Conservation (phyloP, 2,329 filamentous ascomycete species). For the Talaromyces marneffei region DNA sequence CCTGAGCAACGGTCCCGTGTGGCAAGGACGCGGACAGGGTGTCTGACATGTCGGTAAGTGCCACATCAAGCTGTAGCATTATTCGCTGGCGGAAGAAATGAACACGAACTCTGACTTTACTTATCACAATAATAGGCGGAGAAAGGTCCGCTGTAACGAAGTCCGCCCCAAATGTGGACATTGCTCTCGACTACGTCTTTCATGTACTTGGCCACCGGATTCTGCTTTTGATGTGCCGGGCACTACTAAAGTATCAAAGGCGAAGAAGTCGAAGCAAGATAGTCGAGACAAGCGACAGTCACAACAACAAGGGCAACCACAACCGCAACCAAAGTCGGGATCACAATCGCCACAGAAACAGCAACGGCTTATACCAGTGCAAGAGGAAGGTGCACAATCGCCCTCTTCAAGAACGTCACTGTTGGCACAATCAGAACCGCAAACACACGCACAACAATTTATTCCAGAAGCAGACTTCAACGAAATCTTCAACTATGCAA, state of each 20-base stretch:
- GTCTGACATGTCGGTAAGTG: slow-evolving; percentile 11
- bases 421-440: neutral
- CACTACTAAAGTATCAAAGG: neutral
- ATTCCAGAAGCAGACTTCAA: slow-evolving; percentile 9
- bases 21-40: slow-evolving; percentile 10
- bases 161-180: slow-evolving; percentile 49
- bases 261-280: neutral
- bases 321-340: neutral
- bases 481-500: slow-evolving; percentile 12
- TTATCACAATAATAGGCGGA: slow-evolving; percentile 32
- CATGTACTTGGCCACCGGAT: slow-evolving; percentile 46
- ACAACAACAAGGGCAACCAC: neutral
- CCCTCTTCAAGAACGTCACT: neutral
- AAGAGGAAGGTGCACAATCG: neutral
- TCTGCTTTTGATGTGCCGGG: slow-evolving; percentile 15
- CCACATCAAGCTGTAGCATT: neutral
- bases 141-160: slow-evolving; percentile 54
- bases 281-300: neutral
- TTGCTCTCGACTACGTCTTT: slow-evolving; percentile 49
- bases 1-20: slow-evolving; percentile 9
- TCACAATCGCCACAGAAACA: slow-evolving; percentile 7
- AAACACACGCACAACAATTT: neutral
- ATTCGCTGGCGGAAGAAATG: neutral
- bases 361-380: neutral
- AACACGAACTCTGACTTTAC: neutral